Percentiles rank a stretch among this genome's conserved stretches.
Conservation (phyloP, 441 rosid species). For the Jatropha multifida region DNA sequence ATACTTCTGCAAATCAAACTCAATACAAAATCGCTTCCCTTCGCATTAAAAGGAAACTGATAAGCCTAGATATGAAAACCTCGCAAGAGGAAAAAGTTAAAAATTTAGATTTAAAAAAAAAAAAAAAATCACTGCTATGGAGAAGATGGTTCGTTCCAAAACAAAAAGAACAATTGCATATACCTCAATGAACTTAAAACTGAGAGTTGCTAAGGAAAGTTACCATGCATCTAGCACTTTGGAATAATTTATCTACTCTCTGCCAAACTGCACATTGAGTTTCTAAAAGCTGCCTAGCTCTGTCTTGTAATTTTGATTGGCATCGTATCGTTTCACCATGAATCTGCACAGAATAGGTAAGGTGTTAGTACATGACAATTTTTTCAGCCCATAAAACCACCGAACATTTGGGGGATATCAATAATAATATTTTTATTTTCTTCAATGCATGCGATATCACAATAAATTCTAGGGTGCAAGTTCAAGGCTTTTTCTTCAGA, state of each 20-base stretch:
- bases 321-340: constrained; percentile 85
- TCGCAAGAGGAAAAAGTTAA: not conserved
- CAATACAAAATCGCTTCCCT: not conserved
- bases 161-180: not conserved
- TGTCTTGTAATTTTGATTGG: constrained; percentile 62
- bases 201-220: constrained; percentile 93
- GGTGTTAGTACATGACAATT: not conserved
- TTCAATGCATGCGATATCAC: not conserved
- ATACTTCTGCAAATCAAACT: not conserved
- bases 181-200: constrained; percentile 34
- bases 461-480: not conserved
- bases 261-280: constrained; percentile 76
- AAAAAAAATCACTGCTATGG: not conserved
- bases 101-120: not conserved
- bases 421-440: not conserved
- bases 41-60: not conserved
- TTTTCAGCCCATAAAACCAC: not conserved
- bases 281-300: constrained; percentile 70
- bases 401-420: not conserved
- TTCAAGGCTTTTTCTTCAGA: not conserved
- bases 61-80: not conserved
- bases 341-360: constrained; percentile 44
- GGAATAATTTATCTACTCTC: constrained; percentile 79
- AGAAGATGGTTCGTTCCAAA: not conserved
- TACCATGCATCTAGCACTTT: constrained; percentile 84